These are phyloP conservation scores for Russula vinacea DNA, from an alignment of 768 basidiomycete genomes.

Conservation along the genomic window DNA sequence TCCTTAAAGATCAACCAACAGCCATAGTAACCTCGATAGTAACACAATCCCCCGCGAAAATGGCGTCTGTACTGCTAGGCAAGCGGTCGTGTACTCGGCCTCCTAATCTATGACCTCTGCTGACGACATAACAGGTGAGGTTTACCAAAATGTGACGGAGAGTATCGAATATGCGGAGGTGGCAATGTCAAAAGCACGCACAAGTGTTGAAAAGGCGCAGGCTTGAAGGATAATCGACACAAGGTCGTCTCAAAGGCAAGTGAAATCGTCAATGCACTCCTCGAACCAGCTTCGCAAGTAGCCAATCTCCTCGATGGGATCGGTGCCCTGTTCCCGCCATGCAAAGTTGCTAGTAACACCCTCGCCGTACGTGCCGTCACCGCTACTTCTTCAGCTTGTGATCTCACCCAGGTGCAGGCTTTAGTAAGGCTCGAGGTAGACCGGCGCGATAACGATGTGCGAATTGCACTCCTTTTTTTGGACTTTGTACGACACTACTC, in stretches of 20 bases:
- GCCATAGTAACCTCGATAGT: too few relatives aligned
- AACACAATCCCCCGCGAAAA: background rate
- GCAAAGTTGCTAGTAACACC: slow-evolving; percentile 12
- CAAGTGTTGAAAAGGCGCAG: slow-evolving; percentile 16
- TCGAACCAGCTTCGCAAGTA: slow-evolving; percentile 25
- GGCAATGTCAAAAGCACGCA: slow-evolving; percentile 12
- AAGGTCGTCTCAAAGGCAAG: slow-evolving; percentile 25
- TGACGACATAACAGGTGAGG: slow-evolving; percentile 7
- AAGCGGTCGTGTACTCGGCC: background rate
- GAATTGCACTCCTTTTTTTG: slow-evolving; percentile 16
- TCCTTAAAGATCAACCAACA: background rate
- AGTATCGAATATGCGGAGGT: slow-evolving; percentile 22
- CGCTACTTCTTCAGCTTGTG: background rate
- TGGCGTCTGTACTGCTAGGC: background rate
- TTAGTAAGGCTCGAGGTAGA: slow-evolving; percentile 20
- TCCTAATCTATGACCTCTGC: background rate
- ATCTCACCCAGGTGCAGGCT: slow-evolving; percentile 2
- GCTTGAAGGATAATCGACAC: slow-evolving; percentile 15
- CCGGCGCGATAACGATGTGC: slow-evolving; percentile 23
- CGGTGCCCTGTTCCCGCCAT: slow-evolving; percentile 20
- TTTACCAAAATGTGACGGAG: slow-evolving; percentile 2
- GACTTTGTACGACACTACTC: slow-evolving; percentile 10
- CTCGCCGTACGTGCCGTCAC: slow-evolving; percentile 8
- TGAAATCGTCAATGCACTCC: slow-evolving; percentile 24
- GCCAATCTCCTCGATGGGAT: slow-evolving; percentile 23